Base-by-base conservation (phyloP, 2,329 filamentous ascomycete genomes). In the Ceratocystis destructans region DNA sequence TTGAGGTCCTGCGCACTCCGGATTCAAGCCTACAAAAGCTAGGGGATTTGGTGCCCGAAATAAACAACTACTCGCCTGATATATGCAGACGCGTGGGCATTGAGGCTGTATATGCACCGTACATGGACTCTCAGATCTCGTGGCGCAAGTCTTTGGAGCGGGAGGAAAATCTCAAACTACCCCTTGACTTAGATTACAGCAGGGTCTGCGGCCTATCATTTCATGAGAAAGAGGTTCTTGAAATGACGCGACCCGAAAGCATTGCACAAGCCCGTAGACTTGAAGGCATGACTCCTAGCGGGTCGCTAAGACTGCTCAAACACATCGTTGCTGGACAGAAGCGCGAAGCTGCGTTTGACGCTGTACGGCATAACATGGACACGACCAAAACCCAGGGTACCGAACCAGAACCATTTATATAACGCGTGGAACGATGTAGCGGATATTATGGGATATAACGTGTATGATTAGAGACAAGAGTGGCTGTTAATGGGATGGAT, bases 251-350 rank as follows among this genome's bases (percentile, higher is more conserved):
- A 64, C 94, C 94, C 0, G 90, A 95, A 75, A 95, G 84, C 68
- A 79, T 99, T 25, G 93, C 90, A 0, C 94, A 96, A 80, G 93
- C 93, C 41, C 81, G 90, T 62, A 79, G 94, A 15, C 84, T 96
- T 10, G 94, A 99, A 75, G 93, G 93, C 3, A 79, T 87, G 69
- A 87, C 84, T 22, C 84, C 85, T 0, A 78, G 82, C 0, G 84
- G 83, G 0, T 81, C 81, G 67, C 72, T 87, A 55, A 76, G 83
- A 65, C 73, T 94, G 69, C 75, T 93, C 67, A 79, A 79, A 28
- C 82, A 83, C 73, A 85, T 90, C n/a, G 61, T 68, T 61, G 48
- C 64, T 2, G 64, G 59, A 0, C 59, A 64, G 37, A 68, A 68
- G 61, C 64, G 57, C 15, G 66, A 66, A 25, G 68, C 63, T 33